These are phyloP conservation scores for Hypoxylon sp. DNA, from an alignment of 2,329 filamentous ascomycete species.

Conservation along the genomic window DNA sequence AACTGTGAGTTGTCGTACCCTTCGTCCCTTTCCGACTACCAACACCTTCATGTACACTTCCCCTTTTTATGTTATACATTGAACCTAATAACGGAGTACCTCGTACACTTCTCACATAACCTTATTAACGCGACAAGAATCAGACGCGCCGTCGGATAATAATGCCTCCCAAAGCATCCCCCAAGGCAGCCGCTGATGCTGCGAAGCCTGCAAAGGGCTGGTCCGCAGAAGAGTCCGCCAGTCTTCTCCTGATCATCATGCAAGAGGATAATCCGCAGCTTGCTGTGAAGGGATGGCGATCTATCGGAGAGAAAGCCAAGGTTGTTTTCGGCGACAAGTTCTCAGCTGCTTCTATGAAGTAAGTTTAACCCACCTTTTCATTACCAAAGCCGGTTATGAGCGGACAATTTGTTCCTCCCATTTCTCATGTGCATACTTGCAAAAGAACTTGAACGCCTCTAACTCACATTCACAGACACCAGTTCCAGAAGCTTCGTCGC, in stretches of 20 bases:
- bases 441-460: background rate
- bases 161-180: slow-evolving; percentile 5
- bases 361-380: slow-evolving; percentile 10
- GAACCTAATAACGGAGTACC: too few species aligned
- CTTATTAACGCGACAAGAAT: background rate
- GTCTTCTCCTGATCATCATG: slow-evolving; percentile 27
- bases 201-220: slow-evolving; percentile 1
- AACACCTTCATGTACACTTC: background rate
- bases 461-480: slow-evolving; percentile 20
- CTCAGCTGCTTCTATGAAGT: slow-evolving; percentile 8
- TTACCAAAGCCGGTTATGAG: background rate
- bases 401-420: background rate
- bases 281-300: slow-evolving; percentile 22
- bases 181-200: background rate
- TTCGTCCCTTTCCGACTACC: background rate
- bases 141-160: too few species aligned
- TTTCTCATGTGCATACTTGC: background rate
- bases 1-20: too few species aligned
- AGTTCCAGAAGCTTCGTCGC: slow-evolving; percentile 24
- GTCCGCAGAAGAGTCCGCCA: slow-evolving; percentile 10
- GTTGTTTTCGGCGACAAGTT: slow-evolving; percentile 5
- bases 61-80: background rate
- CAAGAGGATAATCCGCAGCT: slow-evolving; percentile 16
- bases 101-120: too few species aligned
- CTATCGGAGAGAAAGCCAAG: slow-evolving; percentile 14